Evolutionary conservation across 768 basidiomycete species (phyloP), one percentile per base, ranked within the genome.

Genomic region (Pisolithus microcarpus): DNA sequence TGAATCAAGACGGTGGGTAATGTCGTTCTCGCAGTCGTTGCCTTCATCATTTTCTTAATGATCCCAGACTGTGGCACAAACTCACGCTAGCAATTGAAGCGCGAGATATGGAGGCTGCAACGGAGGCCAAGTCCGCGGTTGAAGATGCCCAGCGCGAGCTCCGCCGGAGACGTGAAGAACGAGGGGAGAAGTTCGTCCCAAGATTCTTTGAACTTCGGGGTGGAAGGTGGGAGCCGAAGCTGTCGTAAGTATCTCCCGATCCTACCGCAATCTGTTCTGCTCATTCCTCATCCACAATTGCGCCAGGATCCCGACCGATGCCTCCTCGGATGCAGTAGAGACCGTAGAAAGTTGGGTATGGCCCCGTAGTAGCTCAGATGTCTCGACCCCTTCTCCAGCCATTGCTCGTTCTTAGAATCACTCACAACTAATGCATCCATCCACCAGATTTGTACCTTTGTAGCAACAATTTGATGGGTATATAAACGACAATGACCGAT

Each of bases 61-160:
- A 30, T 4, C 19, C 13, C 57, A 85, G 87, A 58, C 69, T 97
- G 48, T 99, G 96, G 96, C 62, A 72, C 37, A 75, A 82, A 43
- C 71, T 99, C 39, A 98, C 96, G 23, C 71, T 75, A 16, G 96
- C 95, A 18, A 97, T 99, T 67, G 65, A 76, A 28, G 74, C 74
- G 30, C 90, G 86, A 62, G 92, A 99, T 65, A 95, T 98, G 91
- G 91, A 94, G 58, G 84, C 81, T 10, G 96, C 96, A 21, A 96
- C 93, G 4, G 79, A 79, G 24, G 90, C 91, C 44, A 99, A 99
- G 75, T 80, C 81, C 2, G 76, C 77, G 11, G 89, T 99, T 1
- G 96, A 99, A 71, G 92, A 95, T 56, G 82, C 82, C 23, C 94
- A 98, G 70, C 77, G 96, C 44, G 92, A 96, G 59, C 67, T 78